A percentile compares a stretch with the other conserved stretches of the same genome.
phyloP scores from a whole-genome alignment of 2,329 filamentous ascomycete species.

The Sporothrix euskadiensis region DNA sequence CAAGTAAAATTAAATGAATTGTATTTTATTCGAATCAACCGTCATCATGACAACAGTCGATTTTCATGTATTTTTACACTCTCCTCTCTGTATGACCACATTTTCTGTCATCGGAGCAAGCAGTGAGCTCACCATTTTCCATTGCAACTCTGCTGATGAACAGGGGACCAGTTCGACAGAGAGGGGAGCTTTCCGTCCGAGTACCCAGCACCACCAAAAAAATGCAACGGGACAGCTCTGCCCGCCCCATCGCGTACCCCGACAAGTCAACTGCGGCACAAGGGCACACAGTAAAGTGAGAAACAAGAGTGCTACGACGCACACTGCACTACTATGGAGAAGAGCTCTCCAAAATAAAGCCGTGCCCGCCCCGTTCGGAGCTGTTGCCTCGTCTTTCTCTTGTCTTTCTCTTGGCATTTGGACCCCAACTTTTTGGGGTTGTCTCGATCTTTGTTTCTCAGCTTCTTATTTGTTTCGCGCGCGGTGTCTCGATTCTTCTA shows the following conservation, averaged over 20 bases:
- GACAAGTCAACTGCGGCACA: conserved; percentile 18
- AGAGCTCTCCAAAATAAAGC: background rate
- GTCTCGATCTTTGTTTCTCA: background rate
- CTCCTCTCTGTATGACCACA: background rate
- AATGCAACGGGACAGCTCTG: background rate
- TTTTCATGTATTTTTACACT: background rate
- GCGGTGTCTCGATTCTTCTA: background rate
- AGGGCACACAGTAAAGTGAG: background rate
- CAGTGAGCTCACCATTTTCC: background rate
- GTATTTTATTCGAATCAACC: background rate
- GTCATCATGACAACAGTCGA: background rate
- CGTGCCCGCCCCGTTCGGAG: background rate
- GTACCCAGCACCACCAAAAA: background rate
- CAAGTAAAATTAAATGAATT: background rate
- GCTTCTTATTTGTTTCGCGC: background rate
- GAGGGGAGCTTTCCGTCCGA: conserved; percentile 1
- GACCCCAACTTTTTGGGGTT: background rate
- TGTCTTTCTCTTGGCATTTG: background rate
- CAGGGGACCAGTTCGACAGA: background rate
- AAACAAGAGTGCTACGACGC: too few species aligned
- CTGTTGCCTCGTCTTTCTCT: too few species aligned
- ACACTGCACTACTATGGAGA: background rate
- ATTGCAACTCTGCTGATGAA: background rate
- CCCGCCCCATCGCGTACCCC: conserved; percentile 12
- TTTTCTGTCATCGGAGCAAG: background rate